Evolutionary conservation across 805 yeast species (phyloP).

Genomic region (Pichia pseudocactophila): DNA sequence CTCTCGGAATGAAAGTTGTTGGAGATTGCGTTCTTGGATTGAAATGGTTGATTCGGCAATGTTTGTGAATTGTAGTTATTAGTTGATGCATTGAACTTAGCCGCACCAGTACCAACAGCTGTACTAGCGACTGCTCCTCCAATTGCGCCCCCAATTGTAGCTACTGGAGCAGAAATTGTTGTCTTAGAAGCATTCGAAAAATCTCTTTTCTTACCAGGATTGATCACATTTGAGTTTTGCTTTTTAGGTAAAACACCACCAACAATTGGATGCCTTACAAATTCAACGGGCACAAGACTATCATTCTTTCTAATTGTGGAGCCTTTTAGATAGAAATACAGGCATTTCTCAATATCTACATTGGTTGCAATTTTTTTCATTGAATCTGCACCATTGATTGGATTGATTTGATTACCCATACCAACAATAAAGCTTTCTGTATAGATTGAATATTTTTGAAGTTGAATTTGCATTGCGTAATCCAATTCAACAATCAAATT

Average conservation of each 20-base stretch:
- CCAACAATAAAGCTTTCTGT: constrained; percentile 77
- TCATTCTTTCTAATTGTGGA: constrained; percentile 27
- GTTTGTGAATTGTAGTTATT: not conserved
- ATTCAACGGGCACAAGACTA: constrained; percentile 54
- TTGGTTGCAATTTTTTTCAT: constrained; percentile 70
- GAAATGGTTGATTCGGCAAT: not conserved
- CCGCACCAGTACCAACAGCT: not conserved
- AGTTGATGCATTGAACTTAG: not conserved
- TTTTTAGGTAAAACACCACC: constrained; percentile 14
- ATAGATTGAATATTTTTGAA: constrained; percentile 83
- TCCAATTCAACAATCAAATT: constrained; percentile 80
- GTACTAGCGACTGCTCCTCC: not conserved
- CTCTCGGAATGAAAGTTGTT: not conserved
- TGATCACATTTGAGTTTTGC: not conserved
- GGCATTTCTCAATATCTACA: constrained; percentile 75
- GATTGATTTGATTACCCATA: constrained; percentile 74
- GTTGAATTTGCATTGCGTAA: constrained; percentile 78
- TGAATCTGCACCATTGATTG: constrained; percentile 48
- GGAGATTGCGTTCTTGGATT: not conserved
- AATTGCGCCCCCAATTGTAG: not conserved
- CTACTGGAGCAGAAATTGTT: not conserved
- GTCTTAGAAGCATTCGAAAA: constrained; percentile 1
- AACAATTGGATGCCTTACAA: constrained; percentile 61
- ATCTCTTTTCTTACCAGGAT: not conserved
- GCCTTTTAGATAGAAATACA: constrained; percentile 52